Conservation (phyloP, 257 asterid genomes). For the Leonotis leonurus region DNA sequence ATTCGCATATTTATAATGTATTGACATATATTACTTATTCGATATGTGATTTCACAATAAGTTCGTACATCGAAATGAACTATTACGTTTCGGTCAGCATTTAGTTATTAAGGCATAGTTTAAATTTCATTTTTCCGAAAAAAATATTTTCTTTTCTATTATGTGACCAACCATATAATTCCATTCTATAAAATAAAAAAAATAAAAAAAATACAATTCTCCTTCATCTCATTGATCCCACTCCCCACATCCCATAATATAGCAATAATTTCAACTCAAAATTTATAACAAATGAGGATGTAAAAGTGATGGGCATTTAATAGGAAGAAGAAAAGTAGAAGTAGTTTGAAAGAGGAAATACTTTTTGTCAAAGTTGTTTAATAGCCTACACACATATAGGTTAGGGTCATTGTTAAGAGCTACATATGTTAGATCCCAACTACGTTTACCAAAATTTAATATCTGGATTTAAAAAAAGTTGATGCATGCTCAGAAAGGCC, state of each 20-base stretch:
- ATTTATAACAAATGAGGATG: neutral
- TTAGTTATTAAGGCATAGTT: no score
- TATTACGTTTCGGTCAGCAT: no score
- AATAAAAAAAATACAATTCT: no score
- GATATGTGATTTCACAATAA: no score
- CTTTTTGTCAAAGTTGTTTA: conserved; percentile 1
- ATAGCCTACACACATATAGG: conserved; percentile 1
- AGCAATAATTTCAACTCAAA: neutral
- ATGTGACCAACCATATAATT: no score
- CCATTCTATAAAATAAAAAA: no score
- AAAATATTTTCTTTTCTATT: no score
- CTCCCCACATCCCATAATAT: neutral
- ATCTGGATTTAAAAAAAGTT: neutral
- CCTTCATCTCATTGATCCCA: neutral
- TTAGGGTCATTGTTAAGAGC: neutral
- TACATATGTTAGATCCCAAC: neutral
- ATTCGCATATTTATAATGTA: no score
- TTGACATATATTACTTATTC: no score
- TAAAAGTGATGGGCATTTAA: neutral
- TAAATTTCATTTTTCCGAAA: no score
- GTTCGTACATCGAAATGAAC: no score
- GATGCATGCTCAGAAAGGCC: neutral
- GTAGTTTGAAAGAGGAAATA: neutral
- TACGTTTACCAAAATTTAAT: neutral
- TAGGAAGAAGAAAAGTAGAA: neutral